phyloP scores from a whole-genome alignment of 441 rosid genomes.

The Mallotus repandus region DNA sequence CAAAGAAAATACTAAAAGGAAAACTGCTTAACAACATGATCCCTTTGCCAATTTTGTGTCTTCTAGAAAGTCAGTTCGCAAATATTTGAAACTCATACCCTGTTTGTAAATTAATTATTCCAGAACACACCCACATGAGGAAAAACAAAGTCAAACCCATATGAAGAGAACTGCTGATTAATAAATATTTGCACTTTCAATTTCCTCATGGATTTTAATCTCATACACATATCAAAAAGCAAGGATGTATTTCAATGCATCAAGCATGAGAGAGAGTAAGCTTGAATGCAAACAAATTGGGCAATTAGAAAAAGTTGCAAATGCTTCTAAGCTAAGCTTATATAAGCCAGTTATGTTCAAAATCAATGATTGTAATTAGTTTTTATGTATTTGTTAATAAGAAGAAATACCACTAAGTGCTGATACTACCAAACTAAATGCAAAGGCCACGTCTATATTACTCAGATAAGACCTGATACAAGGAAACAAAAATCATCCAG shows the following conservation, averaged over 20 bases:
- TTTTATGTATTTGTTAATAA: not conserved
- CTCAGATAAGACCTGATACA: slow-evolving; percentile 8
- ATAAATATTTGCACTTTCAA: not conserved
- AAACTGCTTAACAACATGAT: not conserved
- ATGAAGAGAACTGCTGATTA: not conserved
- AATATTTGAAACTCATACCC: not conserved
- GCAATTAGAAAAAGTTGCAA: not conserved
- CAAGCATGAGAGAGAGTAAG: not conserved
- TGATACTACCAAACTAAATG: not conserved
- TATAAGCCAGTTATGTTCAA: not conserved
- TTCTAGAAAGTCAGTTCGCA: not conserved
- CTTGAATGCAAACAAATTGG: not conserved
- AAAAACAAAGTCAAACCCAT: not conserved
- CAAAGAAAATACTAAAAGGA: not conserved
- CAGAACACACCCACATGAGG: not conserved
- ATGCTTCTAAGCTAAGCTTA: not conserved
- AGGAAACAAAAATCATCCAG: slow-evolving; percentile 6
- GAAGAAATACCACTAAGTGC: not conserved
- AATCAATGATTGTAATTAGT: not conserved
- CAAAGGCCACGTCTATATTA: not conserved
- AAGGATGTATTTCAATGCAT: not conserved
- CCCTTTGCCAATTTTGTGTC: not conserved
- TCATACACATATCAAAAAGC: not conserved
- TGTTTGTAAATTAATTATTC: not conserved
- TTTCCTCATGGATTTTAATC: not conserved